Evolutionary conservation across 139 green algal species (phyloP), one percentile per base, ranked within the genome.

Genomic region (Coelastrella sp.): DNA sequence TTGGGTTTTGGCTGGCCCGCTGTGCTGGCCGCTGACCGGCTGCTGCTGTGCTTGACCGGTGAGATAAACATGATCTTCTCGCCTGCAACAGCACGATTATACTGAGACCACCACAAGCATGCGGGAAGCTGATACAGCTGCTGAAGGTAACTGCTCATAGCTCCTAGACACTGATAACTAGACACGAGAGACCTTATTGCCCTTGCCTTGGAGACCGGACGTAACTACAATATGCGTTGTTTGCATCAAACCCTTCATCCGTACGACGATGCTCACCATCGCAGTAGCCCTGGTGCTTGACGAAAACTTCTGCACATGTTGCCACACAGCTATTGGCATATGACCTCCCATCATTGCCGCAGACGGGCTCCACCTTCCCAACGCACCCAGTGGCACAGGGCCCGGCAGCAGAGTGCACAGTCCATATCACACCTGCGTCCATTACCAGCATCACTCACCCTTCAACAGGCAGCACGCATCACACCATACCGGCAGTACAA

Each of bases 281-380:
- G 57, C 85, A 90, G 73, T 90, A 90, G 73, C 85, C 85, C 20
- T 63, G 10, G 6, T 73, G 24, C 11, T 22, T 27, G 7, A 81
- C 56, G 4, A 22, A 22, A 22, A 84, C 73, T 22, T 76, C 73
- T 49, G 85, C 85, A 76, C 85, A 90, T 24, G n/a, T 49, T 20
- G 85, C 85, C 11, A 90, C 19, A 9, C 85, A 90, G 9, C 57
- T 24, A 58, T 84, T 90, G 17, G n/a, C 58, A 22, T 90, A 90
- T 25, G 85, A 84, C 24, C 72, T 63, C 9, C 74, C 73, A 57
- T 90, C 85, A 10, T 9, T 49, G 25, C 85, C 85, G 20, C 85
- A 90, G 4, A 90, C 73, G 7, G 73, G 63, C 57, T 61, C 73
- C 35, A 65, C 65, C 0, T 14, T 20, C 1, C 7, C 27, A 22